A percentile compares a stretch with the other conserved stretches of the same genome.
phyloP scores from a whole-genome alignment of 805 yeast genomes.

The Starmera quercuum region DNA sequence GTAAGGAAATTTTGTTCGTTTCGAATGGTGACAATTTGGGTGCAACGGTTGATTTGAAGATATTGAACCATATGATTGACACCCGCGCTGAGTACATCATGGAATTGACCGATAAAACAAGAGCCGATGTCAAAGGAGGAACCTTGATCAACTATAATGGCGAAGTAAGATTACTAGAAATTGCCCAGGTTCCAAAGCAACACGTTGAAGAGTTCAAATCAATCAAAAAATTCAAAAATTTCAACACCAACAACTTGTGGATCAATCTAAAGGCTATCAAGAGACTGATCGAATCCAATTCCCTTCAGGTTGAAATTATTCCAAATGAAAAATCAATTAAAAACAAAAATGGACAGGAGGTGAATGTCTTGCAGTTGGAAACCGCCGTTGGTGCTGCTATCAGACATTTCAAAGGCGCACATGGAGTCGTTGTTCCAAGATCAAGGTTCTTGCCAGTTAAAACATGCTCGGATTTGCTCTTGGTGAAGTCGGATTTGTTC shows the following conservation, averaged over 20 bases:
- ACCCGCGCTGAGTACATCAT: slow-evolving; percentile 89
- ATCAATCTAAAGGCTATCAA: slow-evolving; percentile 91
- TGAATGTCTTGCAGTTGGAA: slow-evolving; percentile 88
- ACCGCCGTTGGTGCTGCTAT: slow-evolving; percentile 99
- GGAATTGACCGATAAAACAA: slow-evolving; percentile 98
- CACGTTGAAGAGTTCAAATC: slow-evolving; percentile 97
- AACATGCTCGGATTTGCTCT: slow-evolving; percentile 88
- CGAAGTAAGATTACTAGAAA: slow-evolving; percentile 86
- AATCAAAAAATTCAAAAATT: slow-evolving; percentile 95
- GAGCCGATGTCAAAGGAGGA: slow-evolving; percentile 99
- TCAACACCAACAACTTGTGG: slow-evolving; percentile 98
- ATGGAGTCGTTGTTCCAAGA: slow-evolving; percentile 98
- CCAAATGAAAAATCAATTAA: slow-evolving; percentile 86
- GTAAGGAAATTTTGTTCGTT: slow-evolving; percentile 90
- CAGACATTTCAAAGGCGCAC: slow-evolving; percentile 89
- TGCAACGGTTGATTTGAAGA: slow-evolving; percentile 91
- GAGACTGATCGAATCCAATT: slow-evolving; percentile 78
- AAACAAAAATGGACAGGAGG: slow-evolving; percentile 60
- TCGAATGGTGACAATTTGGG: slow-evolving; percentile 98
- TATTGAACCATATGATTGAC: slow-evolving; percentile 87
- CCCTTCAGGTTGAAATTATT: slow-evolving; percentile 86
- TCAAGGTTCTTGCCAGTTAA: slow-evolving; percentile 96
- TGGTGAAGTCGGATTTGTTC: slow-evolving; percentile 94
- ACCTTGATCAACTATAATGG: slow-evolving; percentile 95
- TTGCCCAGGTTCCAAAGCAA: slow-evolving; percentile 97